A percentile compares a stretch with the other conserved stretches of the same genome.
These are phyloP conservation scores for Phytophthora brassicae DNA, from an alignment of 352 stramenopile genomes.

Conservation along the genomic window DNA sequence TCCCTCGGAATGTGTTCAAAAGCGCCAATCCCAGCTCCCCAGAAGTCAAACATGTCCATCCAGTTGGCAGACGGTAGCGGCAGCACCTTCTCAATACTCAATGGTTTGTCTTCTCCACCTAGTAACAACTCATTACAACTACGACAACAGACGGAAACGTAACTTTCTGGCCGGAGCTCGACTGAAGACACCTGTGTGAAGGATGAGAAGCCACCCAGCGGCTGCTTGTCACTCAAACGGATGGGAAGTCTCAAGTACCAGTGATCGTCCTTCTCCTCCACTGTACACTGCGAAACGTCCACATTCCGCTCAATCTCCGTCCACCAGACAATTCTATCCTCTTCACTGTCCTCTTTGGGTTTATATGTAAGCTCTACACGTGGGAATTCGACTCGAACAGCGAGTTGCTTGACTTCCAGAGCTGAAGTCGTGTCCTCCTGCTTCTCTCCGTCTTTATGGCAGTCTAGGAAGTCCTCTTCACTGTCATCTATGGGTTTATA, in stretches of 20 bases:
- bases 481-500: not conserved
- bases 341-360: not conserved
- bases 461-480: too few relatives aligned
- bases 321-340: conserved; percentile 36
- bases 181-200: conserved; percentile 52
- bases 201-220: conserved; percentile 50
- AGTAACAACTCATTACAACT: conserved; percentile 30
- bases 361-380: conserved; percentile 33
- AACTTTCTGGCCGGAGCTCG: conserved; percentile 49
- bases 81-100: conserved; percentile 57
- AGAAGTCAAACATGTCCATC: conserved; percentile 90
- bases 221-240: conserved; percentile 46
- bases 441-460: conserved; percentile 8
- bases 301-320: conserved; percentile 61
- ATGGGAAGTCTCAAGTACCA: conserved; percentile 69
- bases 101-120: not conserved
- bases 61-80: conserved; percentile 79
- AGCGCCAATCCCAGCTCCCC: conserved; percentile 71
- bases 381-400: conserved; percentile 44
- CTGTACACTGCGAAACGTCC: conserved; percentile 37
- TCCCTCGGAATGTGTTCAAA: conserved; percentile 82
- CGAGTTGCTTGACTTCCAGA: conserved; percentile 30
- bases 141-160: conserved; percentile 46
- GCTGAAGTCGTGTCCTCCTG: not conserved
- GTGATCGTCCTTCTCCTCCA: conserved; percentile 55